A percentile compares a stretch with the other conserved stretches of the same genome.
These are phyloP conservation scores for Penicillium psychrosexuale DNA, from an alignment of 2,329 filamentous ascomycete species.

Conservation along the genomic window DNA sequence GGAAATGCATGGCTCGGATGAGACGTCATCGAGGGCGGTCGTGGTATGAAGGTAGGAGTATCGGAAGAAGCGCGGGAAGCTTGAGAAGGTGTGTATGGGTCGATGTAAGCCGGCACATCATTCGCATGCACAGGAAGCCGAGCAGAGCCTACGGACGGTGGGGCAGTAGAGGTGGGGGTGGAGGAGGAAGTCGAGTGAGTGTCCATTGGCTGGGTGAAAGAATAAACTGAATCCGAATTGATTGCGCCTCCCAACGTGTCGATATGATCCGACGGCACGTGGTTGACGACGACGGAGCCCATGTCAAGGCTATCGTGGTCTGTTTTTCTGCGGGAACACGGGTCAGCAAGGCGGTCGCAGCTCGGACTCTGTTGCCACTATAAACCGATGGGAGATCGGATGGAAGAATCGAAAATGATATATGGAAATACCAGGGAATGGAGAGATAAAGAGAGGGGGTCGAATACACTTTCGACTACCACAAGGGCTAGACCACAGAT, in stretches of 20 bases:
- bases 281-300: constrained; percentile 61
- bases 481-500: background rate
- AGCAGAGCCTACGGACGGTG: constrained; percentile 37
- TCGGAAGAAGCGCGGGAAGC: constrained; percentile 24
- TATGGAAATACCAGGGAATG: background rate
- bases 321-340: constrained; percentile 2
- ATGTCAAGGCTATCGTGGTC: constrained; percentile 46
- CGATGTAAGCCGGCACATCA: constrained; percentile 39
- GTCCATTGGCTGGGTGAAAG: constrained; percentile 13
- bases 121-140: constrained; percentile 25
- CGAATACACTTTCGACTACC: constrained; percentile 1
- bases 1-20: constrained; percentile 28
- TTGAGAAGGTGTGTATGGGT: constrained; percentile 21
- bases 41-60: constrained; percentile 17
- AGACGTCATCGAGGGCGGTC: constrained; percentile 51
- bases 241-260: constrained; percentile 58
- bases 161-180: constrained; percentile 38
- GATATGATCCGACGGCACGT: constrained; percentile 70
- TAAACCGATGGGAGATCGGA: background rate
- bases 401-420: background rate
- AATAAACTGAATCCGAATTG: constrained; percentile 39
- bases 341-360: constrained; percentile 14
- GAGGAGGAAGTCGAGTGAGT: constrained; percentile 19
- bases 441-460: background rate
- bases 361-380: background rate